Evolutionary conservation across 495 filamentous ascomycete genomes (phyloP), one percentile per base, ranked within the genome.

Genomic region (Penicillium coffeae): DNA sequence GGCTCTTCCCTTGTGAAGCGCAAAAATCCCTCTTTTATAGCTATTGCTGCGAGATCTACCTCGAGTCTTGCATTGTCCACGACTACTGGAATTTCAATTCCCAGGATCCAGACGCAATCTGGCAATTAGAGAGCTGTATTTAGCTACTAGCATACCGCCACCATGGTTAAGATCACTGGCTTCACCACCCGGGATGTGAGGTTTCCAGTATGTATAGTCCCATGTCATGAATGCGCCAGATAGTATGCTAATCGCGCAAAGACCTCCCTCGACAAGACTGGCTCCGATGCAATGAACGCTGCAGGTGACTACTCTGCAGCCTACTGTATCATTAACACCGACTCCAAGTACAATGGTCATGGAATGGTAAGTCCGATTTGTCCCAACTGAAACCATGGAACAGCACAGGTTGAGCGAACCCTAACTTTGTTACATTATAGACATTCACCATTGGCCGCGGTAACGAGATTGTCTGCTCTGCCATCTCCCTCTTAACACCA

Each of bases 371-470:
- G 64, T 54, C 21, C 19, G 13, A 15, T 21, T 36, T 36, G 12
- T 8, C 42, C 25, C n/a, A n/a, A n/a, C n/a, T n/a, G n/a, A n/a
- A n/a, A n/a, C n/a, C n/a, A n/a, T n/a, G 25, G 25, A 30, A 30
- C 10, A 10, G 18, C n/a, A 21, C 19, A 10, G 27, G 6, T 22
- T 4, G 19, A 13, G 1, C 21, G 12, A 47, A 38, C 5, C 14
- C n/a, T 33, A 20, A 21, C 25, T 21, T 14, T 42, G 36, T 37
- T 32, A 13, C n/a, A 13, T 2, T 19, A 30, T 50, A 90, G 88
- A 95, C 90, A 55, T 96, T 96, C 76, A 96, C 91, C 30, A 95
- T 95, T 57, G 91, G 91, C 64, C 88, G 91, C 52, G 91, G 91
- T 53, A 96, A 95, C 71, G 90, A 95, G 68, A 84, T 95, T 51